These are phyloP conservation scores for Penicillium vulpinum DNA, from an alignment of 2,329 filamentous ascomycete genomes.

Conservation along the genomic window DNA sequence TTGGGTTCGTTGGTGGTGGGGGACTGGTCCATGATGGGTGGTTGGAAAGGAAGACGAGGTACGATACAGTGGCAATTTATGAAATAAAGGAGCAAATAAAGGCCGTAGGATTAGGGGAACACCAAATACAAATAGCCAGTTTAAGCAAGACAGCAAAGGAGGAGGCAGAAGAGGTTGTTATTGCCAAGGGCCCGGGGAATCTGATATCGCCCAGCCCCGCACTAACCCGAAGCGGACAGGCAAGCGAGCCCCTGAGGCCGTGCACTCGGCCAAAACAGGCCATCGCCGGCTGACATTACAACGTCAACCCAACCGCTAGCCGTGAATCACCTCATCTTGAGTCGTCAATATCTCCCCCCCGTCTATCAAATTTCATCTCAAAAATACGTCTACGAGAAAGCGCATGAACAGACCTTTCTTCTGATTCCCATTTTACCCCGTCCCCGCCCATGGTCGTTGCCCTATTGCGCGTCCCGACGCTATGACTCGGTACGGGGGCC, in stretches of 20 bases:
- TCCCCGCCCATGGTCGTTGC: constrained; percentile 46
- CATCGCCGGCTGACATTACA: constrained; percentile 42
- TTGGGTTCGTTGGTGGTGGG: constrained; percentile 36
- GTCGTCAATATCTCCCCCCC: constrained; percentile 43
- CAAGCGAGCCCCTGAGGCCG: constrained; percentile 48
- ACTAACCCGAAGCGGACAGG: constrained; percentile 41
- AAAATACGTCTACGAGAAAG: constrained; percentile 55
- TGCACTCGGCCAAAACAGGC: constrained; percentile 45
- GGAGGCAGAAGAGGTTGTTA: constrained; percentile 12
- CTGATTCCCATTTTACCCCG: constrained; percentile 65
- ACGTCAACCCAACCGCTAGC: constrained; percentile 47
- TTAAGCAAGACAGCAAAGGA: constrained; percentile 2
- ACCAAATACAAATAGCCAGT: neutral
- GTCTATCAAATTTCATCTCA: constrained; percentile 55
- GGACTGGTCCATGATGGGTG: constrained; percentile 32
- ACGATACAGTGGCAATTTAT: neutral
- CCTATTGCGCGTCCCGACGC: constrained; percentile 41
- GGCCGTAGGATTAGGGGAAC: neutral
- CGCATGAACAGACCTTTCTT: constrained; percentile 61
- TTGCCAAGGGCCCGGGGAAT: constrained; percentile 27
- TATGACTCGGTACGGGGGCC: constrained; percentile 49
- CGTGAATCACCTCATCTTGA: constrained; percentile 15
- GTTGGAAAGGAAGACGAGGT: constrained; percentile 1
- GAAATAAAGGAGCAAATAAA: neutral
- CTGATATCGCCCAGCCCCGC: constrained; percentile 47